Percentiles rank a stretch among this genome's conserved stretches.
phyloP scores from a whole-genome alignment of 257 asterid genomes.

The Ilex aquifolium region DNA sequence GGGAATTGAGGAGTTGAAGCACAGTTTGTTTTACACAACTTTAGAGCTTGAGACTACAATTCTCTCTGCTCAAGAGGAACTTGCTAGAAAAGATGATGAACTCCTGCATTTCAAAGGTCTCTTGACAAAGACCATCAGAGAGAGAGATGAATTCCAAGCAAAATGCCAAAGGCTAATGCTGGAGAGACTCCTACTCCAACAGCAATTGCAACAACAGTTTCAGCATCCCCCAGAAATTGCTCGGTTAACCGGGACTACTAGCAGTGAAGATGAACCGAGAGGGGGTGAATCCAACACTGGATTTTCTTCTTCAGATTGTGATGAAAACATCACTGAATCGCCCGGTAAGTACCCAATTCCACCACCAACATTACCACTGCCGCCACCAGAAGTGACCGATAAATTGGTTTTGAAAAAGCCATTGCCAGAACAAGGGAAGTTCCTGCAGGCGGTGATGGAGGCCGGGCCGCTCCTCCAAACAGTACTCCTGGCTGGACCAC shows the following conservation, averaged over 20 bases:
- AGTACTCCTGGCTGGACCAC: conserved; percentile 88
- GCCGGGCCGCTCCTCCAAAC: conserved; percentile 96
- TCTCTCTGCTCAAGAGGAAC: conserved; percentile 61
- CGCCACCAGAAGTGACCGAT: conserved; percentile 23
- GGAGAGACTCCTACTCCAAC: conserved; percentile 46
- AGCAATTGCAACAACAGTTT: conserved; percentile 32
- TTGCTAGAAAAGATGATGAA: conserved; percentile 83
- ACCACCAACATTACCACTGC: not conserved
- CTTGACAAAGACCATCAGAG: conserved; percentile 43
- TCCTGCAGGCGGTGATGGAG: conserved; percentile 80
- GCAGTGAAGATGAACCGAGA: conserved; percentile 45
- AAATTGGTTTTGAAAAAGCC: conserved; percentile 31
- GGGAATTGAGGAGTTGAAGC: conserved; percentile 82
- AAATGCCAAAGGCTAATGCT: conserved; percentile 39
- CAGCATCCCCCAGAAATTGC: conserved; percentile 26
- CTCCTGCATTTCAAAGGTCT: conserved; percentile 58
- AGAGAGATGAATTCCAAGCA: conserved; percentile 59
- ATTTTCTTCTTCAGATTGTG: conserved; percentile 44
- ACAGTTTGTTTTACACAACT: conserved; percentile 64
- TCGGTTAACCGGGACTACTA: conserved; percentile 45
- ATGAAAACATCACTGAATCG: conserved; percentile 31
- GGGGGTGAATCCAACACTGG: conserved; percentile 17
- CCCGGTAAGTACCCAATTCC: conserved; percentile 3
- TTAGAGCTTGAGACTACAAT: conserved; percentile 74
- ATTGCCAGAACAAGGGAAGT: conserved; percentile 78